Percentiles rank a stretch among this genome's conserved stretches.
Conservation (phyloP, 1,284 basidiomycete species). For the Takashimella tepidaria region DNA sequence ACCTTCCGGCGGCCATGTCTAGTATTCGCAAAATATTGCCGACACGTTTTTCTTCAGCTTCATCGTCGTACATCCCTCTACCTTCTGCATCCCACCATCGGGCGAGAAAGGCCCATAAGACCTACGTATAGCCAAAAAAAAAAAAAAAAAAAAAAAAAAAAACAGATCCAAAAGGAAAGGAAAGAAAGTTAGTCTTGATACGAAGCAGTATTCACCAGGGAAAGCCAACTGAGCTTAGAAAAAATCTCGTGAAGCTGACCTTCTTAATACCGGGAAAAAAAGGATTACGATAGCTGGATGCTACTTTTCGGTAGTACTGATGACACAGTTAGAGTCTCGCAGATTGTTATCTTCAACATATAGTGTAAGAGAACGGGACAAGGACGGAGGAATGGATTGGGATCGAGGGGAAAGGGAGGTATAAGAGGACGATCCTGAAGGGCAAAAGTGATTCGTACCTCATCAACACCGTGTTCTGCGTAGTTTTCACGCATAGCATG, state of each 20-base stretch:
- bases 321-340: neutral
- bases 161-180: no score
- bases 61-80: slow-evolving; percentile 12
- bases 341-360: neutral
- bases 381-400: no score
- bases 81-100: slow-evolving; percentile 51
- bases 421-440: no score
- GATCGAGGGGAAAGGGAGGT: no score
- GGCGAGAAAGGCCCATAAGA: slow-evolving; percentile 36
- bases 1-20: slow-evolving; percentile 56
- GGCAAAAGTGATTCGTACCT: no score
- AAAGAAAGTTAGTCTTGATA: slow-evolving; percentile 1
- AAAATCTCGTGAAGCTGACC: slow-evolving; percentile 31
- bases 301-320: slow-evolving; percentile 55
- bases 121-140: slow-evolving; percentile 14
- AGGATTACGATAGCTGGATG: slow-evolving; percentile 63
- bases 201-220: no score
- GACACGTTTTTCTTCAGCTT: slow-evolving; percentile 8
- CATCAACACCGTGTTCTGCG: slow-evolving; percentile 59
- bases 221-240: no score
- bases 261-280: slow-evolving; percentile 64
- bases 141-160: no score
- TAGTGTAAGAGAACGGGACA: neutral
- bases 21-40: slow-evolving; percentile 42
- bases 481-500: slow-evolving; percentile 67